A percentile compares a stretch with the other conserved stretches of the same genome.
phyloP scores from a whole-genome alignment of 257 asterid genomes.

The Nicotiana tomentosiformis region DNA sequence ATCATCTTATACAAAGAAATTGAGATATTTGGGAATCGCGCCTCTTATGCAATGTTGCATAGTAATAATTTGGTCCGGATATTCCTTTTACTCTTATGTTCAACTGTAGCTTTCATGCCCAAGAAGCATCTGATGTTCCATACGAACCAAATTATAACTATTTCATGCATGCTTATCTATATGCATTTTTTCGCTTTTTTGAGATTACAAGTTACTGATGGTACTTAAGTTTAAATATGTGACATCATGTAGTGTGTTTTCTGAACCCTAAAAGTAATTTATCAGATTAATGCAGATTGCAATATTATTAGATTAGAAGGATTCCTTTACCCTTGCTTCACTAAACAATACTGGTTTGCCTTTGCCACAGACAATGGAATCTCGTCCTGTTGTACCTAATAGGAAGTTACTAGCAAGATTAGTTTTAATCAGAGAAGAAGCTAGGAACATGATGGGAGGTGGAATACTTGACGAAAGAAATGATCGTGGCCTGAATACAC shows the following conservation, averaged over 20 bases:
- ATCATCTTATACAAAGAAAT: neutral
- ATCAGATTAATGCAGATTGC: neutral
- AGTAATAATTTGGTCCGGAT: neutral
- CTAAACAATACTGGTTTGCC: slow-evolving; percentile 10
- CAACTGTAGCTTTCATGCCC: neutral
- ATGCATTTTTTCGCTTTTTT: neutral
- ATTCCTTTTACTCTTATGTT: neutral
- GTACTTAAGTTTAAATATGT: neutral
- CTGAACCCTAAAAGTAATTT: neutral
- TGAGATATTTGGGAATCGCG: neutral
- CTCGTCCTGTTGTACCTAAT: slow-evolving; percentile 74
- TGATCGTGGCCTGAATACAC: slow-evolving; percentile 79
- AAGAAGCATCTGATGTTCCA: neutral
- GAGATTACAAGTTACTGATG: neutral
- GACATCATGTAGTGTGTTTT: neutral
- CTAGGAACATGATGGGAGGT: slow-evolving; percentile 97
- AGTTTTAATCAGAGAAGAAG: slow-evolving; percentile 95
- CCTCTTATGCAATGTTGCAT: neutral
- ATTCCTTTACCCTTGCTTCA: neutral
- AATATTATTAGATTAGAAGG: neutral
- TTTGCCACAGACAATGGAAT: slow-evolving; percentile 73
- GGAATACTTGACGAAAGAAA: slow-evolving; percentile 95
- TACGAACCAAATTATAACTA: neutral
- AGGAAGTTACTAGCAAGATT: slow-evolving; percentile 94
- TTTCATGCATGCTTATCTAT: slow-evolving; percentile 2